These are phyloP conservation scores for Alternaria metachromatica DNA, from an alignment of 2,329 filamentous ascomycete species.

Conservation along the genomic window DNA sequence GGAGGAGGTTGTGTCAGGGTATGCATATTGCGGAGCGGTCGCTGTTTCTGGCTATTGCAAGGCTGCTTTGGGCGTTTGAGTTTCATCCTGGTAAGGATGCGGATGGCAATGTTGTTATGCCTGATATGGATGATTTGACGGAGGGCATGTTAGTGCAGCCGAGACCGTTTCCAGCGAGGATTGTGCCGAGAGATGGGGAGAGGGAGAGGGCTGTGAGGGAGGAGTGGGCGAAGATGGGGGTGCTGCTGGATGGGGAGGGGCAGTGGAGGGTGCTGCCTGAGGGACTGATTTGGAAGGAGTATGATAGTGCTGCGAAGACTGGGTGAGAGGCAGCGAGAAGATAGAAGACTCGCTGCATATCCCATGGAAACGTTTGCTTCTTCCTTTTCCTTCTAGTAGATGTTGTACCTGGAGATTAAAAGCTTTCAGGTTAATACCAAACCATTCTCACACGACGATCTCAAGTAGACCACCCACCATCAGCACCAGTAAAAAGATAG, in stretches of 20 bases:
- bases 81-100: conserved; percentile 6
- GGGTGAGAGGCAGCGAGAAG: not conserved
- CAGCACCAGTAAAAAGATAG: too few relatives aligned
- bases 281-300: conserved; percentile 23
- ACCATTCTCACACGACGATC: too few relatives aligned
- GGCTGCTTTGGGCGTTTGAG: conserved; percentile 46
- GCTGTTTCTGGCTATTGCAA: conserved; percentile 40
- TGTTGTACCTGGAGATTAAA: too few relatives aligned
- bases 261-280: conserved; percentile 32
- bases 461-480: too few relatives aligned
- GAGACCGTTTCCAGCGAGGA: conserved; percentile 21
- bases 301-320: conserved; percentile 12
- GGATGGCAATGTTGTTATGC: conserved; percentile 12
- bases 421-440: too few relatives aligned
- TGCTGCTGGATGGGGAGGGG: conserved; percentile 18
- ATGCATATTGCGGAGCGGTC: conserved; percentile 47
- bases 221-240: conserved; percentile 27
- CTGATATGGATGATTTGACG: conserved; percentile 21
- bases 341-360: not conserved
- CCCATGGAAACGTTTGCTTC: too few relatives aligned
- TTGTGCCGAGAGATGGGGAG: conserved; percentile 18
- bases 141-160: conserved; percentile 28
- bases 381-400: too few relatives aligned
- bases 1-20: conserved; percentile 47
- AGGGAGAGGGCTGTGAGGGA: conserved; percentile 12